These are phyloP conservation scores for Verticillium dahliae DNA, from an alignment of 2,329 filamentous ascomycete species.

Conservation along the genomic window DNA sequence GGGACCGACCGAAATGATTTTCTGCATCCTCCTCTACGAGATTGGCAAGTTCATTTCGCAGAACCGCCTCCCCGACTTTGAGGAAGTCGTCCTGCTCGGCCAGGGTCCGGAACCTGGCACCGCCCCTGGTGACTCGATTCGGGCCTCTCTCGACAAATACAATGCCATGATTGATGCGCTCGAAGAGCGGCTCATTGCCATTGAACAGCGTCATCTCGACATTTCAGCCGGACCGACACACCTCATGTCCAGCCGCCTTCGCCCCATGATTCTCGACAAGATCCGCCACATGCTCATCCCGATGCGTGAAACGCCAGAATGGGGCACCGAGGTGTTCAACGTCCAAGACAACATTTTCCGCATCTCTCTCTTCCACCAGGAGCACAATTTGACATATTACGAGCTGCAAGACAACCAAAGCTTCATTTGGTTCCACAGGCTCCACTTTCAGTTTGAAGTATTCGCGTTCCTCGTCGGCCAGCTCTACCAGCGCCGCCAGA, in stretches of 20 bases:
- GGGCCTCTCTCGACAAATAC: constrained; percentile 32
- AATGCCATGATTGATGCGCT: constrained; percentile 33
- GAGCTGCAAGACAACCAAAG: constrained; percentile 33
- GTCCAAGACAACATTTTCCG: constrained; percentile 50
- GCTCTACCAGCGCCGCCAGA: constrained; percentile 37
- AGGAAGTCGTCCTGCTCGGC: constrained; percentile 29
- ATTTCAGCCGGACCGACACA: constrained; percentile 46
- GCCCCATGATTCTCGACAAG: constrained; percentile 41
- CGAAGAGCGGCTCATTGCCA: constrained; percentile 32
- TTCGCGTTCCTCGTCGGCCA: constrained; percentile 50
- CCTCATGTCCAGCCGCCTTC: constrained; percentile 39
- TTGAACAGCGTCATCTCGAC: constrained; percentile 45
- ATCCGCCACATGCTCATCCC: constrained; percentile 40
- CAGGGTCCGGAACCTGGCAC: constrained; percentile 27
- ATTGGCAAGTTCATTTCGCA: constrained; percentile 43
- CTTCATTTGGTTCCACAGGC: constrained; percentile 49
- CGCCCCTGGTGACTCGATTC: constrained; percentile 37
- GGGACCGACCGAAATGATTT: constrained; percentile 56
- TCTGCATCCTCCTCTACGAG: constrained; percentile 43
- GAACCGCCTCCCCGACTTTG: constrained; percentile 30
- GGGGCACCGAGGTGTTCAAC: constrained; percentile 40
- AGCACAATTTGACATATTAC: constrained; percentile 40
- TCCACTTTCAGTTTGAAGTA: constrained; percentile 50
- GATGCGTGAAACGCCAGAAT: constrained; percentile 39
- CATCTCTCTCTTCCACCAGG: constrained; percentile 40